These are phyloP conservation scores for Mimosa bimucronata DNA, from an alignment of 306 rosid species.

Conservation along the genomic window DNA sequence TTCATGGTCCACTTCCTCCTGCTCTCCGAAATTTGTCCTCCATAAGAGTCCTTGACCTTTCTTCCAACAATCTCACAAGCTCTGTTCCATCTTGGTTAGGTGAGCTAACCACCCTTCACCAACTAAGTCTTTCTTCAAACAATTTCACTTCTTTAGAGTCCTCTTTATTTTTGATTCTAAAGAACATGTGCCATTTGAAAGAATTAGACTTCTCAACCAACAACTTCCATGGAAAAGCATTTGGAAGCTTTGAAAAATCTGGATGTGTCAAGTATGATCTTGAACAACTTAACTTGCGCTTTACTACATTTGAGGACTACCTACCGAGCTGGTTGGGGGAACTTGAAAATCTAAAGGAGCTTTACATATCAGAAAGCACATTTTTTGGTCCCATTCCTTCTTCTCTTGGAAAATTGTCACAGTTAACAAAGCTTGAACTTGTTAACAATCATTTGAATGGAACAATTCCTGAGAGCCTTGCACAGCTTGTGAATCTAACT, in stretches of 20 bases:
- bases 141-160: neutral
- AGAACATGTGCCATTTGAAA: neutral
- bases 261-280: neutral
- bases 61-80: neutral
- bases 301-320: neutral
- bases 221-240: neutral
- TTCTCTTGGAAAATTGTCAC: neutral
- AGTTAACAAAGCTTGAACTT: neutral
- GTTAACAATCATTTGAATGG: neutral
- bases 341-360: neutral
- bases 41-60: constrained; percentile 19
- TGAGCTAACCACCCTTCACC: neutral
- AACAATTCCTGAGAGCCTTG: neutral
- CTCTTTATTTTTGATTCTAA: neutral
- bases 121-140: neutral
- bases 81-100: constrained; percentile 23
- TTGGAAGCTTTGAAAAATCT: neutral
- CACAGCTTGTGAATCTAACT: neutral
- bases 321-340: neutral
- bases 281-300: neutral
- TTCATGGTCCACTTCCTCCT: constrained; percentile 9
- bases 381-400: neutral
- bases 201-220: neutral
- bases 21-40: constrained; percentile 31
- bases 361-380: neutral